Conservation (phyloP, 2,329 filamentous ascomycete species). For the Pezicula carpinea region DNA sequence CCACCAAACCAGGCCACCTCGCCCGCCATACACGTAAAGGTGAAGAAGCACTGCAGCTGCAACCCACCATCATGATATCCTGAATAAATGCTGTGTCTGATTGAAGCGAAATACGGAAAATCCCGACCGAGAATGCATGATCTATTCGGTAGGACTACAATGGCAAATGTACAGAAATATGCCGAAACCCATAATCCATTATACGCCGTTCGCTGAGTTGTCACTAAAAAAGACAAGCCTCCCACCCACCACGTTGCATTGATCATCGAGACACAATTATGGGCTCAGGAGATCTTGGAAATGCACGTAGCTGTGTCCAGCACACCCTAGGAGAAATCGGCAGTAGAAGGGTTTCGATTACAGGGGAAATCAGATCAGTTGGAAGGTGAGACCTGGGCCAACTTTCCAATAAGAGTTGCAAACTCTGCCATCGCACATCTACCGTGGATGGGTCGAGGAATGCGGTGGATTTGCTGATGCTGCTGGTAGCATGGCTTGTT, state of each 20-base stretch:
- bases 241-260: conserved; percentile 11
- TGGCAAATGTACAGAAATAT: conserved; percentile 7
- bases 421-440: not conserved
- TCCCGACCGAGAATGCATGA: not conserved
- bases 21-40: no score
- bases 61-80: no score
- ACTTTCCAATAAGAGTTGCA: not conserved
- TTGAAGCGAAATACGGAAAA: no score
- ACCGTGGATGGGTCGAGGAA: not conserved
- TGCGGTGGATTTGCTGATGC: conserved; percentile 3
- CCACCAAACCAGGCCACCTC: no score
- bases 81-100: no score
- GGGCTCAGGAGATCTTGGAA: not conserved
- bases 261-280: conserved; percentile 8
- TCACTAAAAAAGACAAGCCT: conserved; percentile 10
- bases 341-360: conserved; percentile 11
- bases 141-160: conserved; percentile 9
- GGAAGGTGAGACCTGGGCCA: not conserved
- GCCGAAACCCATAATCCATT: conserved; percentile 7
- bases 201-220: conserved; percentile 21
- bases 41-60: no score
- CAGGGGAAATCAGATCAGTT: conserved; percentile 6
- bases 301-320: conserved; percentile 18
- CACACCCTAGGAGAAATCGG: conserved; percentile 15
- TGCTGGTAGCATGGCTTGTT: conserved; percentile 13